A percentile compares a stretch with the other conserved stretches of the same genome.
Evolutionary conservation across 257 asterid species (phyloP).

Genomic region (Solanum sitiens): DNA sequence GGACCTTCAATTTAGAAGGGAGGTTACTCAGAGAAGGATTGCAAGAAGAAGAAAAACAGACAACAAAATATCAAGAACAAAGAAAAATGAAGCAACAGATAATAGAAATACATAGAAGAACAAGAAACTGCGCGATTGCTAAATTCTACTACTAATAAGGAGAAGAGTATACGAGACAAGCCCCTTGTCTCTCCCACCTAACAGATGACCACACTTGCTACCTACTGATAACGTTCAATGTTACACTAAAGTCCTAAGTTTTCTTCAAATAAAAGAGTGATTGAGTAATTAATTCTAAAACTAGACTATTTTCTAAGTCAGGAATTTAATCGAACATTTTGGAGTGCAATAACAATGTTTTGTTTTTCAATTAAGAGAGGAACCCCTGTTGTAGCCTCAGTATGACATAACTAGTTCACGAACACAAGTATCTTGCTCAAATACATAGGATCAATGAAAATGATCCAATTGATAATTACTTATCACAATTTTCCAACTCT

Average conservation of each 20-base stretch:
- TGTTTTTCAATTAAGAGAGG: not conserved
- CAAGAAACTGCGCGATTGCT: not conserved
- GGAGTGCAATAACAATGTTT: not conserved
- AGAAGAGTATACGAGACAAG: not conserved
- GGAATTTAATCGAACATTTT: not conserved
- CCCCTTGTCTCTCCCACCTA: not conserved
- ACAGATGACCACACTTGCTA: not conserved
- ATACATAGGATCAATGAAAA: not conserved
- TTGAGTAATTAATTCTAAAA: not conserved
- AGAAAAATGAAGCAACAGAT: not conserved
- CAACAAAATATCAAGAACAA: not conserved
- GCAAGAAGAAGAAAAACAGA: not conserved
- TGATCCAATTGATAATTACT: not conserved
- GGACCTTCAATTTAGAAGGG: not conserved
- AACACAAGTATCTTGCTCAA: not conserved
- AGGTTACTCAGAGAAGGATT: not conserved
- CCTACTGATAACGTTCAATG: not conserved
- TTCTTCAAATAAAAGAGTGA: not conserved
- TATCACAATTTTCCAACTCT: not conserved
- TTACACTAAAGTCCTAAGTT: not conserved
- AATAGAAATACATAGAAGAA: not conserved
- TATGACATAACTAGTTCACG: not conserved
- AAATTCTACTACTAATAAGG: not conserved
- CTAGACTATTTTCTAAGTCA: not conserved
- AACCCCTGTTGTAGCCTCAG: not conserved